Percentiles rank a stretch among this genome's conserved stretches.
Conservation (phyloP, 2,329 filamentous ascomycete species). For the Colletotrichum tropicale region DNA sequence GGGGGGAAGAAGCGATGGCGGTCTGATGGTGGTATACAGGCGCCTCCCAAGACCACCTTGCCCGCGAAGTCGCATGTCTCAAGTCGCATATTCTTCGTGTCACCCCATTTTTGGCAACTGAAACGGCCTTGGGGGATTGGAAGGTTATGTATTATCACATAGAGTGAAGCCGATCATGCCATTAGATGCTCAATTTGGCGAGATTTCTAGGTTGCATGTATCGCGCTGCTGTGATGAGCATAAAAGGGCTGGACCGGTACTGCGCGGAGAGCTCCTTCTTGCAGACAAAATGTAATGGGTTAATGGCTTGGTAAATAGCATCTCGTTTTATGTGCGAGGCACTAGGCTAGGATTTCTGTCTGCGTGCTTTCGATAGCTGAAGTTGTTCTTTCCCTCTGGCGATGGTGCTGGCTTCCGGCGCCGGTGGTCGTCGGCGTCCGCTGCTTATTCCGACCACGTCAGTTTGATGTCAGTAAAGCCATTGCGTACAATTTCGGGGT, state of each 20-base stretch:
- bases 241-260: neutral
- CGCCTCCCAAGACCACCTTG: too few relatives aligned
- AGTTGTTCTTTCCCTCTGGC: neutral
- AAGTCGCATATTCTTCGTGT: too few relatives aligned
- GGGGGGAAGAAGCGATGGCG: too few relatives aligned
- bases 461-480: rapidly evolving
- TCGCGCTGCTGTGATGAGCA: neutral
- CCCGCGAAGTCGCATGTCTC: too few relatives aligned
- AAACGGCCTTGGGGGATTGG: too few relatives aligned
- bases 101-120: too few relatives aligned
- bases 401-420: neutral
- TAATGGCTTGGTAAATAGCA: too few relatives aligned
- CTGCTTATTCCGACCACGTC: neutral
- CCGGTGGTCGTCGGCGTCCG: rapidly evolving
- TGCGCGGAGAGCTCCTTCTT: neutral
- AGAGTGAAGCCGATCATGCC: neutral
- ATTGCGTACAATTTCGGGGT: rapidly evolving
- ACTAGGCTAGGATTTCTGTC: rapidly evolving
- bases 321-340: neutral
- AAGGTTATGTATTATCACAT: too few relatives aligned
- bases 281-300: too few relatives aligned
- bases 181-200: too few relatives aligned
- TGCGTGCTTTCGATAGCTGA: neutral
- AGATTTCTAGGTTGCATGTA: neutral
- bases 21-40: too few relatives aligned